Evolutionary conservation across 1,284 basidiomycete species (phyloP).

Genomic region (Ganoderma sinense): DNA sequence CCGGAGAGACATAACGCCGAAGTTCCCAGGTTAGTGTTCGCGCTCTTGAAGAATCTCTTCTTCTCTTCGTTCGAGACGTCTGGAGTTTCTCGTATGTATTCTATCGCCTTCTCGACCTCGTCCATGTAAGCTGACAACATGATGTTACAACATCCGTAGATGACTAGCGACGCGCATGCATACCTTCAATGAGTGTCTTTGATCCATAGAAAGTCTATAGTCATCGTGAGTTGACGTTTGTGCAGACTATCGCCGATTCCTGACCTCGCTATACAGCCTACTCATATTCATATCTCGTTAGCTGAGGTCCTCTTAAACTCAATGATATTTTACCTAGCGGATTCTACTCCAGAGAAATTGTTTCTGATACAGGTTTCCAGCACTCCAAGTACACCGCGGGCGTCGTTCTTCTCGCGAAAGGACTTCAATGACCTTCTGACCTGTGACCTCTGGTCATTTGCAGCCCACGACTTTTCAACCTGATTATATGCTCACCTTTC

Average conservation of each 20-base stretch:
- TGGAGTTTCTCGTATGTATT: conserved; percentile 76
- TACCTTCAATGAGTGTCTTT: conserved; percentile 87
- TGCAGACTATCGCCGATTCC: conserved; percentile 24
- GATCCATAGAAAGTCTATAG: conserved; percentile 87
- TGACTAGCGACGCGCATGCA: conserved; percentile 22
- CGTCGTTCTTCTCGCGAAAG: conserved; percentile 78
- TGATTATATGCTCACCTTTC: conserved; percentile 56
- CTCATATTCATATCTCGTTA: neutral
- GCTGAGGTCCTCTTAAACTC: neutral
- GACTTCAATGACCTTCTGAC: conserved; percentile 71
- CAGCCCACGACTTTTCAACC: neutral
- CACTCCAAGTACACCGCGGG: conserved; percentile 87
- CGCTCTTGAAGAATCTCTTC: conserved; percentile 89
- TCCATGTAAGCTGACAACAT: conserved; percentile 71
- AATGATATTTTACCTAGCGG: conserved; percentile 59
- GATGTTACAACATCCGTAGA: neutral
- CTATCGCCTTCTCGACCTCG: conserved; percentile 80
- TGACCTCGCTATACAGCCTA: conserved; percentile 89
- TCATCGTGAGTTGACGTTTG: neutral
- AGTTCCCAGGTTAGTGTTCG: conserved; percentile 90
- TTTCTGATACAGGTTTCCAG: conserved; percentile 91
- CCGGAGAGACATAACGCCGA: conserved; percentile 94
- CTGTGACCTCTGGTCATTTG: conserved; percentile 39
- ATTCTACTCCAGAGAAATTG: conserved; percentile 97
- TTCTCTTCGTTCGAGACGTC: conserved; percentile 90